A percentile compares a stretch with the other conserved stretches of the same genome.
Evolutionary conservation across 1,139 yeast species (phyloP).

Genomic region (Blastobotrys buckinghamii): DNA sequence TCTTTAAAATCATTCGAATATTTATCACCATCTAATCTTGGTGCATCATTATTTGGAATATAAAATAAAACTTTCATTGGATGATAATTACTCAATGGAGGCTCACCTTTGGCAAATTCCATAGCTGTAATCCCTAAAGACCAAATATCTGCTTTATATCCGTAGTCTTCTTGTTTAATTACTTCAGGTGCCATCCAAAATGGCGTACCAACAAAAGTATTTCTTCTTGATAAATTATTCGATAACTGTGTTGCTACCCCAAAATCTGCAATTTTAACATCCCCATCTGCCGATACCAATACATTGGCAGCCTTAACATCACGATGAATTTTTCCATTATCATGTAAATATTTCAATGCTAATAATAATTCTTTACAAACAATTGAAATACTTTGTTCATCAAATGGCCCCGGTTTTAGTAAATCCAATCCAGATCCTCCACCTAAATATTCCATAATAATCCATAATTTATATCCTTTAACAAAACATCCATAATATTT

Average conservation of each 20-base stretch:
- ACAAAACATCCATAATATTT: conserved; percentile 76
- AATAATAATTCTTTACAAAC: conserved; percentile 52
- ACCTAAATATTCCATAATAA: conserved; percentile 67
- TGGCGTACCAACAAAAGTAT: conserved; percentile 97
- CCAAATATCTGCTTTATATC: conserved; percentile 91
- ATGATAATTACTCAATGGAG: conserved; percentile 66
- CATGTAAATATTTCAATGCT: conserved; percentile 68
- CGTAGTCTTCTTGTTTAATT: conserved; percentile 79
- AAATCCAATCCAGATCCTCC: conserved; percentile 77
- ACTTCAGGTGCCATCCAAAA: conserved; percentile 99
- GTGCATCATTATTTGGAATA: conserved; percentile 50
- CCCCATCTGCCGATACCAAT: conserved; percentile 58
- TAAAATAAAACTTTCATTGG: conserved; percentile 75
- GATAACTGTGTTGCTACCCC: conserved; percentile 91
- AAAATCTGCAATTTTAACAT: conserved; percentile 91
- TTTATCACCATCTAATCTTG: conserved; percentile 39
- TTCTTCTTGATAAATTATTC: conserved; percentile 66
- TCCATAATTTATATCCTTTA: conserved; percentile 75
- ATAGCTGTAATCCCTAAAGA: conserved; percentile 88
- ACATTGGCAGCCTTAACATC: conserved; percentile 86
- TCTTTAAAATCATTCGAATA: conserved; percentile 48
- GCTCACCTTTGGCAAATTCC: conserved; percentile 76
- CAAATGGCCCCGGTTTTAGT: conserved; percentile 52
- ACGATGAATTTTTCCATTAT: conserved; percentile 76
- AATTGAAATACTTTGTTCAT: conserved; percentile 52